phyloP scores from a whole-genome alignment of 129 eudicot genomes.

The Rutidosis leptorrhynchoides region DNA sequence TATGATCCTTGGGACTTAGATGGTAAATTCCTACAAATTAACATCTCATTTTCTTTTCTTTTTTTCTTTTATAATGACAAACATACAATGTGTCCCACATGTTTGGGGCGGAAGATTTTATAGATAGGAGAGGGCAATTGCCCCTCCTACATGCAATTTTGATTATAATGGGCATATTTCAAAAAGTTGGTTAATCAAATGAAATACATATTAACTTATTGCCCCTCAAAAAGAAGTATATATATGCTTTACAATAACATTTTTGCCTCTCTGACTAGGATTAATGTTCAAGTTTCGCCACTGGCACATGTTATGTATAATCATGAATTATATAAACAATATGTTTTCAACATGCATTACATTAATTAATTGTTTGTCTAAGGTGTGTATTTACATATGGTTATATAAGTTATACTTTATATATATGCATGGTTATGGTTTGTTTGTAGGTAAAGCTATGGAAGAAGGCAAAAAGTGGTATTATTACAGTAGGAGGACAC shows the following conservation, averaged over 20 bases:
- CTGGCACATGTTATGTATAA: no score
- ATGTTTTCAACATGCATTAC: not conserved
- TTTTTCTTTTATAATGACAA: not conserved
- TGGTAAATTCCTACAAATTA: constrained; percentile 47
- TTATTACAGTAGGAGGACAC: constrained; percentile 73
- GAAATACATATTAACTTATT: no score
- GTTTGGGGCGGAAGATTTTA: no score
- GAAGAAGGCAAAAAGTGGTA: constrained; percentile 85
- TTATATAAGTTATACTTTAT: not conserved
- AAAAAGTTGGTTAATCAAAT: no score
- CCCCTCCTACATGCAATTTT: no score
- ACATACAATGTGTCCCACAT: not conserved
- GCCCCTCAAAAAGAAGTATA: no score
- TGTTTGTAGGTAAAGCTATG: constrained; percentile 71
- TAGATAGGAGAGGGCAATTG: no score
- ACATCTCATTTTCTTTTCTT: not conserved
- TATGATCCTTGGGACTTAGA: constrained; percentile 91
- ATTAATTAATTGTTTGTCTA: no score
- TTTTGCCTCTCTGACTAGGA: no score
- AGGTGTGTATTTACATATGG: not conserved
- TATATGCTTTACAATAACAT: no score
- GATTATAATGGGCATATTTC: no score
- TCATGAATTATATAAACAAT: not conserved
- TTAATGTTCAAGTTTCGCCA: no score
- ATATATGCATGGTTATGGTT: constrained; percentile 14